phyloP scores from a whole-genome alignment of 73 alveolate species.

The Paramecium caudatum region DNA sequence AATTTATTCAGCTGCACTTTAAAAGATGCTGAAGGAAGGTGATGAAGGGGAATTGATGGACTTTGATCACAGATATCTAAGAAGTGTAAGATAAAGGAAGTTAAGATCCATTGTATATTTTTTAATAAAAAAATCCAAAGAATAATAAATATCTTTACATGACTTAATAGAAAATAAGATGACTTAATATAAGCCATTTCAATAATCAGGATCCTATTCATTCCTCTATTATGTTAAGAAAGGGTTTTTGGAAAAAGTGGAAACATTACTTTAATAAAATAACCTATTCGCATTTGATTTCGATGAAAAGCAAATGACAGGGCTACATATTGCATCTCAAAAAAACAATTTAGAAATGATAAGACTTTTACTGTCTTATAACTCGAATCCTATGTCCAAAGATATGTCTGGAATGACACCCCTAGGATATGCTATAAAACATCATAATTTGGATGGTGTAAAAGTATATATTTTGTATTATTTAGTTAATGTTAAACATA shows the following conservation, averaged over 20 bases:
- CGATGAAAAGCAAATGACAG: conserved; percentile 45
- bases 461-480: not conserved
- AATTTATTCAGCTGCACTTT: not conserved
- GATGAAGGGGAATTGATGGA: conserved; percentile 59
- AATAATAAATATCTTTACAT: not conserved
- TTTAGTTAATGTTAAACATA: not conserved
- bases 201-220: conserved; percentile 52
- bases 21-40: conserved; percentile 8
- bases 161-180: conserved; percentile 46
- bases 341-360: conserved; percentile 24
- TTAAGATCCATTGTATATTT: not conserved
- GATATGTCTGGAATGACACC: conserved; percentile 7
- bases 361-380: not conserved
- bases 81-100: conserved; percentile 54
- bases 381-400: conserved; percentile 15
- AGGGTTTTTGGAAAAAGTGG: conserved; percentile 28
- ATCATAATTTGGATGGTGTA: not conserved
- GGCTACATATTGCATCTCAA: conserved; percentile 11
- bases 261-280: conserved; percentile 4
- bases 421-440: conserved; percentile 23
- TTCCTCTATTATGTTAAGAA: conserved; percentile 37
- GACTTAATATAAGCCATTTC: conserved; percentile 41
- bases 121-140: conserved; percentile 11
- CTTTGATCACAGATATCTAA: conserved; percentile 34
- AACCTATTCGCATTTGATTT: not conserved